Evolutionary conservation across 257 asterid species (phyloP), one percentile per base, ranked within the genome.

Genomic region (Eustoma russellianum): DNA sequence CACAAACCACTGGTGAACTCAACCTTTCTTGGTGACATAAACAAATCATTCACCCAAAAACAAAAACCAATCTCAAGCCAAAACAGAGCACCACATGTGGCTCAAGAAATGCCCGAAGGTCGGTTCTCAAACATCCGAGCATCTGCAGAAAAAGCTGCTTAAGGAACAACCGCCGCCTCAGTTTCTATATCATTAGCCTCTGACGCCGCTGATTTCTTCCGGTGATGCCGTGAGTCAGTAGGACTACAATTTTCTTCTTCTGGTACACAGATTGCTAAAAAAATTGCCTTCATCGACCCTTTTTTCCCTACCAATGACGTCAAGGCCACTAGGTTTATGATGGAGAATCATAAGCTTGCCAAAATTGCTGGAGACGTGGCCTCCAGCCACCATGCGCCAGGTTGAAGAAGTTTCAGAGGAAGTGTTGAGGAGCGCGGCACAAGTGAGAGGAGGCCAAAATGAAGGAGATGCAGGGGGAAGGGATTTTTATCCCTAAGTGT

Each of bases 31-130:
- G n/a, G n/a, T n/a, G n/a, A n/a, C n/a, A n/a, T n/a, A n/a, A n/a
- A n/a, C n/a, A n/a, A n/a, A n/a, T n/a, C n/a, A n/a, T n/a, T n/a
- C n/a, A n/a, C n/a, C n/a, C n/a, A n/a, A n/a, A n/a, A n/a, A n/a
- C n/a, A n/a, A n/a, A n/a, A n/a, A n/a, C n/a, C n/a, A n/a, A n/a
- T n/a, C n/a, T n/a, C n/a, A n/a, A 35, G 60, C 62, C 66, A 86
- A 72, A 74, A 76, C 94, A 40, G 96, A 83, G 59, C 71, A 90
- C 10, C 86, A 73, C 74, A 85, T 83, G 35, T 86, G 96, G 98
- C 71, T 90, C 30, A 86, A 86, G 98, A 90, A 90, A 65, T 86
- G 95, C 75, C 98, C 98, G 41, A 79, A 85, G 52, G 70, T 75
- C 13, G 96, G 79, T 53, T 66, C 96, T n/a, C 76, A 75, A 5